These are phyloP conservation scores for Fraxinus sp. DNA, from an alignment of 305 asterid species.

Conservation along the genomic window DNA sequence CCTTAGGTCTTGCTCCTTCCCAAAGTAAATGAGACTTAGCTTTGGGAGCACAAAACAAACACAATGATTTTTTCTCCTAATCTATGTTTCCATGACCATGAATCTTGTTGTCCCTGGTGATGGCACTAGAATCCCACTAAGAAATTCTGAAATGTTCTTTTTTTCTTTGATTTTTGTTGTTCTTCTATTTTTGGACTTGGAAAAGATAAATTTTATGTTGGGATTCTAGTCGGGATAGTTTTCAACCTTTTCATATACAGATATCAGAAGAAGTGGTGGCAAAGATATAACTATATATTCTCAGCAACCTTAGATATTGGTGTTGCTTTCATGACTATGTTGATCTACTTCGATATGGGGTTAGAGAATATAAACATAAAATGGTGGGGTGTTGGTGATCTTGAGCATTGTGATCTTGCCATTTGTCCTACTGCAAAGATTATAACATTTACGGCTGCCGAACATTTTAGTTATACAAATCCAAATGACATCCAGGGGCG, in stretches of 20 bases:
- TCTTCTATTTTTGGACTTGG: too few species aligned
- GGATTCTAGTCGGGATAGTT: conserved; percentile 66
- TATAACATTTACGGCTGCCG: background rate
- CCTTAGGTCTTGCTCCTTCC: too few species aligned
- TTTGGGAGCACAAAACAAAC: too few species aligned
- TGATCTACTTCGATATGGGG: conserved; percentile 57
- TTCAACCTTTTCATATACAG: conserved; percentile 65
- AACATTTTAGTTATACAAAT: conserved; percentile 18
- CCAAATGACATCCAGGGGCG: too few species aligned
- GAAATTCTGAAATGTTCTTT: too few species aligned
- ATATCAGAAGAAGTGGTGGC: conserved; percentile 78
- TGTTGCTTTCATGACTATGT: conserved; percentile 75
- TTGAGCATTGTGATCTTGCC: conserved; percentile 50
- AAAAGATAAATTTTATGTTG: too few species aligned
- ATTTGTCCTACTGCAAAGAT: background rate
- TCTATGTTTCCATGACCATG: too few species aligned
- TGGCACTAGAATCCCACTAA: too few species aligned
- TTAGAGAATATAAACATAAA: conserved; percentile 38
- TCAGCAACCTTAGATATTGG: conserved; percentile 78
- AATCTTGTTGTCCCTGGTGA: too few species aligned
- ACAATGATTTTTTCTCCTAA: too few species aligned
- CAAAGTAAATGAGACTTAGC: too few species aligned
- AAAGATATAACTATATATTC: conserved; percentile 71
- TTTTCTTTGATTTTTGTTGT: too few species aligned
- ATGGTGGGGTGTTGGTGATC: conserved; percentile 69